phyloP scores from a whole-genome alignment of 305 asterid species.

The Fraxinus paxiana region DNA sequence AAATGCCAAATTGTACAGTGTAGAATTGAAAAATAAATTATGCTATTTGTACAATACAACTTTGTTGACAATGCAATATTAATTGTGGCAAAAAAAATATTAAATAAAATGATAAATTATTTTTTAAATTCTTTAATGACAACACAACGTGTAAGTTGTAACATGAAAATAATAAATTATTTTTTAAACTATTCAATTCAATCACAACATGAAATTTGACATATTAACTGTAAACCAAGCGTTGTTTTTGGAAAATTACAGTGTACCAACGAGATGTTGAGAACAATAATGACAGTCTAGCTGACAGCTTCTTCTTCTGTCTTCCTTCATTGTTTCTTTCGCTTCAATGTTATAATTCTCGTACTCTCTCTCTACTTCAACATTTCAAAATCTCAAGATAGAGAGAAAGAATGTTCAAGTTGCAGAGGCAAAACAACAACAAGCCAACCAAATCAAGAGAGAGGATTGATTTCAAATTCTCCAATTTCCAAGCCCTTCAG shows the following conservation, averaged over 20 bases:
- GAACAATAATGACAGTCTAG: not conserved
- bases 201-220: not conserved
- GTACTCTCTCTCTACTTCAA: slow-evolving; percentile 11
- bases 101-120: no score
- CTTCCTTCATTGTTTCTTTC: slow-evolving; percentile 32
- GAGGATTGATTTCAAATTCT: slow-evolving; percentile 72
- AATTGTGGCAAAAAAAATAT: no score
- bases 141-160: no score
- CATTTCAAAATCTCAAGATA: slow-evolving; percentile 20
- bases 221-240: not conserved
- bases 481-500: slow-evolving; percentile 90
- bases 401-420: slow-evolving; percentile 49
- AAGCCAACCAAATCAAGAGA: slow-evolving; percentile 43
- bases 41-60: not conserved
- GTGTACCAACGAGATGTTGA: slow-evolving; percentile 8
- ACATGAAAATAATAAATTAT: not conserved
- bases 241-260: not conserved
- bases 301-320: not conserved
- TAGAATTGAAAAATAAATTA: not conserved
- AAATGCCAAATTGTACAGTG: not conserved
- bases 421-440: slow-evolving; percentile 43
- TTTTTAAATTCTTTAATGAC: no score
- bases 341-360: slow-evolving; percentile 24
- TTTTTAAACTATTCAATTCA: not conserved
- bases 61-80: not conserved